Percentiles rank a stretch among this genome's conserved stretches.
These are phyloP conservation scores for Aethionema arabicum DNA, from an alignment of 345 rosid genomes.

Conservation along the genomic window DNA sequence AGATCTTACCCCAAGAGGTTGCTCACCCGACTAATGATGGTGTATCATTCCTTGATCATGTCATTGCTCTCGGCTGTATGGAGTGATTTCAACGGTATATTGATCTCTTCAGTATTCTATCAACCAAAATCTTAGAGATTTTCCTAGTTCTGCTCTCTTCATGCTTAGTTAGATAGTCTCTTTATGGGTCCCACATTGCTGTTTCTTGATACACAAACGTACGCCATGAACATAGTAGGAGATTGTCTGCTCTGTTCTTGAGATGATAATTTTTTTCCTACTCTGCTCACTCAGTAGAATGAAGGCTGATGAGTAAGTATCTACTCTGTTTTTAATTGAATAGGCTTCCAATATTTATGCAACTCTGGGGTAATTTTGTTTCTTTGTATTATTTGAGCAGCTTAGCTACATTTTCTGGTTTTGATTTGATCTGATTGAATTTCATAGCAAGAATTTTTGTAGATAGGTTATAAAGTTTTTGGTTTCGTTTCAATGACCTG, in stretches of 20 bases:
- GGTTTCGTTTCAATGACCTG: background rate
- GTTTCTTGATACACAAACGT: constrained; percentile 12
- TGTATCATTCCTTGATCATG: constrained; percentile 76
- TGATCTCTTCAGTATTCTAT: constrained; percentile 22
- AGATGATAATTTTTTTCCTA: constrained; percentile 4
- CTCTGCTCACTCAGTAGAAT: constrained; percentile 13
- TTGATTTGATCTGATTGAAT: constrained; percentile 7
- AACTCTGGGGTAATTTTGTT: constrained; percentile 3
- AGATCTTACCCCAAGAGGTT: constrained; percentile 60
- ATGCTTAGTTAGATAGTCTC: constrained; percentile 5
- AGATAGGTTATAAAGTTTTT: constrained; percentile 6
- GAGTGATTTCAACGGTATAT: constrained; percentile 83
- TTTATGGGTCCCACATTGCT: constrained; percentile 19
- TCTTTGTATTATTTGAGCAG: constrained; percentile 10
- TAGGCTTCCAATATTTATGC: background rate
- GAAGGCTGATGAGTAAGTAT: constrained; percentile 11
- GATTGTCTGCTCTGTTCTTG: constrained; percentile 8
- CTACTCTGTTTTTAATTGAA: constrained; percentile 21
- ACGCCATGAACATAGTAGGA: constrained; percentile 4
- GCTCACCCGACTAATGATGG: constrained; percentile 43
- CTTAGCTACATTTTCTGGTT: background rate
- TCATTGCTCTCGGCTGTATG: constrained; percentile 73
- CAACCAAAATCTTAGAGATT: background rate
- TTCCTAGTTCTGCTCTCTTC: constrained; percentile 15
- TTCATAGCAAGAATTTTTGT: constrained; percentile 11